Evolutionary conservation across 2,329 filamentous ascomycete genomes (phyloP), one percentile per base, ranked within the genome.

Genomic region (Aspergillus sp.): DNA sequence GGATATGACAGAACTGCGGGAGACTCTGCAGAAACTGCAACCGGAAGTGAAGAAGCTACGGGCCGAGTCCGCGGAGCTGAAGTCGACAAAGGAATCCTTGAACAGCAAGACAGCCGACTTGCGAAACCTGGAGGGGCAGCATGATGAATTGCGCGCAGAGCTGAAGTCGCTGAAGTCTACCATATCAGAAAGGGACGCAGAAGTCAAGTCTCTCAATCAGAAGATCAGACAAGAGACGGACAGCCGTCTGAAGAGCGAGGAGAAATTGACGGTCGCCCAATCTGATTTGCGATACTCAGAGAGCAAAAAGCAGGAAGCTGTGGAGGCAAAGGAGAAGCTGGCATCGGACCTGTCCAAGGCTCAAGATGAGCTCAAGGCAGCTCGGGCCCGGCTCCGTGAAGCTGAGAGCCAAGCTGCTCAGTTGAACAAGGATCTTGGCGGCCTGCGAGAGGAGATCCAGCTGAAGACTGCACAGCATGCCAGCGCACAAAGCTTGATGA

Each of bases 401-500:
- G 80, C 96, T 2, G 92, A 97, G 68, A 88, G 90, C 55, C 87
- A 94, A 68, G 79, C 89, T 19, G 79, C 85, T 23, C 88, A 87
- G 70, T 75, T 96, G 30, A 85, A 83, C 52, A 85, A 85, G 30
- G 90, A 96, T 64, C 84, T 88, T 32, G 82, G 83, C 5, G 81
- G 82, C 17, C 80, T 93, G 19, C 85, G 88, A 44, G 92, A 96
- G 66, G 93, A 98, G 68, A 85, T 90, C 0, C 86, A 93, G 57
- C 84, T 96, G 61, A 96, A 95, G 80, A 85, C 86, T 2, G 90
- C 91, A 41, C 92, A 97, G 75, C 93, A 96, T 70, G 85, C 86
- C 56, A 96, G 88, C 66, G 90, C 92, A 0, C 91, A 98, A 74
- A 90, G 89, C 54, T 79, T 97, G 13, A 87, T 98, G 74, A 89